Percentiles rank a stretch among this genome's conserved stretches.
These are phyloP conservation scores for Podila clonocystis DNA, from an alignment of 192 early-diverging fungal species.

Conservation along the genomic window DNA sequence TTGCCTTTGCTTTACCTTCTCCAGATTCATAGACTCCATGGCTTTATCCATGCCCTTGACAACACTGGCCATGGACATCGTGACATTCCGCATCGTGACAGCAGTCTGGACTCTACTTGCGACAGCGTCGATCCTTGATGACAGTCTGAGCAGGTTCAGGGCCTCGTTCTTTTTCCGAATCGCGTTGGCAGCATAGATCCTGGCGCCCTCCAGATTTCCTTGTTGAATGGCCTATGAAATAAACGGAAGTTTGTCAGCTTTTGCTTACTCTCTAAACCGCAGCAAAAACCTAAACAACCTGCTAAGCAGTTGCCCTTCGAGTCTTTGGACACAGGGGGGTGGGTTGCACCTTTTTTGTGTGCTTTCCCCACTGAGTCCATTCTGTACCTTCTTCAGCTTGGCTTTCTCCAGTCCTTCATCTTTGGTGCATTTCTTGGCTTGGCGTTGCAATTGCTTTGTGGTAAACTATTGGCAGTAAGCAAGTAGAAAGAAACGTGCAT, in stretches of 20 bases:
- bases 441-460: conserved; percentile 87
- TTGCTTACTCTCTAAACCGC: no score
- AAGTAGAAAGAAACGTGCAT: not conserved
- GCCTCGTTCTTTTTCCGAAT: conserved; percentile 98
- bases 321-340: no score
- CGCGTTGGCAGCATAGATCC: conserved; percentile 93
- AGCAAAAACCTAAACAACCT: no score
- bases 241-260: not conserved
- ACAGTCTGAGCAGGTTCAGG: conserved; percentile 86
- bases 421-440: conserved; percentile 87
- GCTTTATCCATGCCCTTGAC: conserved; percentile 96
- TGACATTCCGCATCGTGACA: conserved; percentile 88
- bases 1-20: conserved; percentile 67
- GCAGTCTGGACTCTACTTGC: conserved; percentile 93
- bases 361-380: no score
- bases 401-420: conserved; percentile 83
- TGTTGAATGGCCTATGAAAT: conserved; percentile 84
- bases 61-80: conserved; percentile 84
- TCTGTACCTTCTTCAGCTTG: conserved; percentile 87
- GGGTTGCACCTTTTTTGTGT: no score
- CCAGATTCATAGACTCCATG: conserved; percentile 95
- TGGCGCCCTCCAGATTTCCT: conserved; percentile 92
- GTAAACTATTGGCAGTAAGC: conserved; percentile 72
- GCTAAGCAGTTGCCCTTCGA: no score
- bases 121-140: conserved; percentile 93